These are phyloP conservation scores for Mycena albidolilacea DNA, from an alignment of 768 basidiomycete species.

Conservation along the genomic window DNA sequence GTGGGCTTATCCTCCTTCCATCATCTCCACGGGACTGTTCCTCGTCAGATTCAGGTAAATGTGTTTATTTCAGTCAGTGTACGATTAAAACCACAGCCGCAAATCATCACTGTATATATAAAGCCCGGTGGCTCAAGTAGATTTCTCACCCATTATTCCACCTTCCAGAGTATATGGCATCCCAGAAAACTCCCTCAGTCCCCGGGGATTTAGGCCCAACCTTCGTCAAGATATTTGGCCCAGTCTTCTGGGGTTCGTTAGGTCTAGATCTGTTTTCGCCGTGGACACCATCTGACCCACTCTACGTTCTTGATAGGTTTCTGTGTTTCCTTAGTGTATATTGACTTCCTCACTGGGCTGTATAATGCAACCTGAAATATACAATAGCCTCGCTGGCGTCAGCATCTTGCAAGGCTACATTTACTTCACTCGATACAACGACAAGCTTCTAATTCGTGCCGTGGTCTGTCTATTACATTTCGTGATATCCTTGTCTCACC, in stretches of 20 bases:
- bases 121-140: neutral
- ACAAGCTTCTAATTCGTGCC: neutral
- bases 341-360: neutral
- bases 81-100: neutral
- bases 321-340: neutral
- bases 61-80: neutral
- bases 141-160: neutral
- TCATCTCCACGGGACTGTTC: neutral
- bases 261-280: neutral
- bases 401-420: neutral
- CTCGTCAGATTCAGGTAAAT: neutral
- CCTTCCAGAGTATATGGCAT: neutral
- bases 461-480: neutral
- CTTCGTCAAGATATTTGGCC: neutral
- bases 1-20: neutral
- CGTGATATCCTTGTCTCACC: neutral
- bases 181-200: neutral
- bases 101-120: neutral
- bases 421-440: neutral
- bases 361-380: neutral
- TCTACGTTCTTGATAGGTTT: neutral
- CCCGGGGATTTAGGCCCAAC: neutral
- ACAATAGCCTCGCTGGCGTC: neutral
- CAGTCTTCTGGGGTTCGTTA: neutral
- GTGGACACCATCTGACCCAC: neutral